phyloP scores from a whole-genome alignment of 1,284 basidiomycete genomes.

The Hemileia vastatrix region DNA sequence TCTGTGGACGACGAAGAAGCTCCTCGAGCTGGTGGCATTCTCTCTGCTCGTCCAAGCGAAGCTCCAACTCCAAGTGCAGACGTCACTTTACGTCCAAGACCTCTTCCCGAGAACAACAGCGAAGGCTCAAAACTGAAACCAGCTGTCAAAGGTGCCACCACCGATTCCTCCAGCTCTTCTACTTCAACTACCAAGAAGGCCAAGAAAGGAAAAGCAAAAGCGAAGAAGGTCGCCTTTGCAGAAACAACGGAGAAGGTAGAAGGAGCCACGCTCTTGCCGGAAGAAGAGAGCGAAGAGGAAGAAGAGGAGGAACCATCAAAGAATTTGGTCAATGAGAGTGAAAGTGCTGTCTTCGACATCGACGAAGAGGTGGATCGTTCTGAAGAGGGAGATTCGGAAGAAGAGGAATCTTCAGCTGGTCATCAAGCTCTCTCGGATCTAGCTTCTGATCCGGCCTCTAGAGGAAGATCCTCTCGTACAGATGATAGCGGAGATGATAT shows the following conservation, averaged over 20 bases:
- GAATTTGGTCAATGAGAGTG: slow-evolving; percentile 11
- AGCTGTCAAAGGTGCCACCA: background rate
- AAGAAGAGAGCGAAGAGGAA: slow-evolving; percentile 27
- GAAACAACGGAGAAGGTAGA: slow-evolving; percentile 29
- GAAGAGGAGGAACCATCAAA: slow-evolving; percentile 13
- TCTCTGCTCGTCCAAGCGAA: background rate
- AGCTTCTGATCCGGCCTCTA: slow-evolving; percentile 15
- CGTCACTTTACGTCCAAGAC: slow-evolving; percentile 29
- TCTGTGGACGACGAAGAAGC: background rate
- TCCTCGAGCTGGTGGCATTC: background rate
- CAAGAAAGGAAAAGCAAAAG: slow-evolving; percentile 13
- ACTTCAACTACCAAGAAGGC: slow-evolving; percentile 7
- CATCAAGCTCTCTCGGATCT: slow-evolving; percentile 2
- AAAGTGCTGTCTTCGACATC: slow-evolving; percentile 33
- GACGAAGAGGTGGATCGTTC: slow-evolving; percentile 31
- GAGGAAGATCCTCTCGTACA: background rate
- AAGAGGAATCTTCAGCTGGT: slow-evolving; percentile 1
- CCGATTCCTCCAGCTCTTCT: slow-evolving; percentile 3
- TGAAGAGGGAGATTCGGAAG: slow-evolving; percentile 8
- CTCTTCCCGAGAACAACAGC: slow-evolving; percentile 27
- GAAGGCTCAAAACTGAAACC: slow-evolving; percentile 5
- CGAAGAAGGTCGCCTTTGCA: slow-evolving; percentile 39
- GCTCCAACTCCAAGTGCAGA: slow-evolving; percentile 26
- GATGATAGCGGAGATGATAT: background rate
- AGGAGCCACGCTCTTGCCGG: slow-evolving; percentile 9